phyloP scores from a whole-genome alignment of 2,329 filamentous ascomycete species.

The Cladosporium sp. region DNA sequence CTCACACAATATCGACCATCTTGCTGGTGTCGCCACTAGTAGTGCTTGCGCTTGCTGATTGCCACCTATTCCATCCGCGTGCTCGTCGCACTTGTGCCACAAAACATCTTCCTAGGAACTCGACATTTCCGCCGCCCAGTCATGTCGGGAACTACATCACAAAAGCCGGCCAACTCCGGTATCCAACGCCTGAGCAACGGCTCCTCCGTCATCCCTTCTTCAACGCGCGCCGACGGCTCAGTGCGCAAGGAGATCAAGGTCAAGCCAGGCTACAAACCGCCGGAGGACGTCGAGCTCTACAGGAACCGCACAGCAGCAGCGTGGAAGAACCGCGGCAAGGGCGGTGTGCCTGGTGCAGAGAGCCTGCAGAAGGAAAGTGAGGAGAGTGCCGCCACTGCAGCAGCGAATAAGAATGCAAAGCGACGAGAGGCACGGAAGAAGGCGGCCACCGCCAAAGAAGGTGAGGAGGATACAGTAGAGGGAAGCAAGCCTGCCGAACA shows the following conservation, averaged over 20 bases:
- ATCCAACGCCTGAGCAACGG: conserved; percentile 74
- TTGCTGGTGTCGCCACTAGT: neutral
- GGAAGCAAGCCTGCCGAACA: conserved; percentile 36
- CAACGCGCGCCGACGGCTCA: conserved; percentile 80
- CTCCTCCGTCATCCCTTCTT: conserved; percentile 85
- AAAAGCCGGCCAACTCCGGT: conserved; percentile 41
- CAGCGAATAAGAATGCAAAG: conserved; percentile 84
- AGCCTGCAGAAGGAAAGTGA: conserved; percentile 50
- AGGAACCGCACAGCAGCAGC: conserved; percentile 86
- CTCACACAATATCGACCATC: neutral
- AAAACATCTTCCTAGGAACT: neutral
- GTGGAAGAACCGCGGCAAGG: conserved; percentile 73
- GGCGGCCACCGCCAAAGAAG: conserved; percentile 51
- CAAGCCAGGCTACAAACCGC: conserved; percentile 86
- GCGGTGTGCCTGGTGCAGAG: conserved; percentile 73
- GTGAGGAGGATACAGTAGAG: conserved; percentile 20
- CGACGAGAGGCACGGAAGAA: conserved; percentile 66
- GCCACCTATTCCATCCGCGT: neutral
- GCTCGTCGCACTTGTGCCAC: neutral
- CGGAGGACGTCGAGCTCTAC: conserved; percentile 95
- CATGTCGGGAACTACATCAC: conserved; percentile 2
- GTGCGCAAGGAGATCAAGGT: conserved; percentile 94
- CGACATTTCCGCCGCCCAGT: neutral
- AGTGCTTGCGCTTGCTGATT: neutral
- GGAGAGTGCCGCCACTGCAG: conserved; percentile 49